Conservation (phyloP, 805 yeast genomes). For the Yamadazyma tumulicola region DNA sequence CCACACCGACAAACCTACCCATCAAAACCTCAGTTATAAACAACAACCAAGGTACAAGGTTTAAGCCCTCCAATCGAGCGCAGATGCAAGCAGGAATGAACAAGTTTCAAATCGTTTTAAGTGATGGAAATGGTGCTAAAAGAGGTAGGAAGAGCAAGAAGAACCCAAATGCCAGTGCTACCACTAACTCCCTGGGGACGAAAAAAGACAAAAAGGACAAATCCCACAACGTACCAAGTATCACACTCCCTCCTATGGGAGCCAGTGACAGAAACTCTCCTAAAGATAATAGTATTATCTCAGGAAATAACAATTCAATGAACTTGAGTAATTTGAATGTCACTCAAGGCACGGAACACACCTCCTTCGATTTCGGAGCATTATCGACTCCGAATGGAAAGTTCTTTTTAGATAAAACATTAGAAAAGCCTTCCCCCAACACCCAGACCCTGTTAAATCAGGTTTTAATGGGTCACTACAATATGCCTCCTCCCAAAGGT, state of each 20-base stretch:
- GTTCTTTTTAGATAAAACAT: conserved; percentile 35
- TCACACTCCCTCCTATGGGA: not conserved
- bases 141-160: conserved; percentile 13
- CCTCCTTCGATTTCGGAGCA: conserved; percentile 35
- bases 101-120: conserved; percentile 45
- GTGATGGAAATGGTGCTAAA: conserved; percentile 29
- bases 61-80: conserved; percentile 17
- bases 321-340: conserved; percentile 34
- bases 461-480: conserved; percentile 12
- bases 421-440: conserved; percentile 38
- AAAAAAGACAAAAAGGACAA: not conserved
- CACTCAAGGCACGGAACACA: conserved; percentile 33
- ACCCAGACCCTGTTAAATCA: conserved; percentile 17
- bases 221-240: not conserved
- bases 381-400: conserved; percentile 39
- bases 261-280: conserved; percentile 1
- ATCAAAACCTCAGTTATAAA: conserved; percentile 7
- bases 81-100: conserved; percentile 40
- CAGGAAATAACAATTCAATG: conserved; percentile 19
- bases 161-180: not conserved
- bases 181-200: not conserved
- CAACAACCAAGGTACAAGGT: conserved; percentile 8
- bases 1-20: conserved; percentile 7
- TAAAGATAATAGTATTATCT: conserved; percentile 28
- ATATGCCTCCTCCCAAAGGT: conserved; percentile 32